Base-by-base conservation (phyloP, 2,329 filamentous ascomycete genomes). In the Didymella exigua region DNA sequence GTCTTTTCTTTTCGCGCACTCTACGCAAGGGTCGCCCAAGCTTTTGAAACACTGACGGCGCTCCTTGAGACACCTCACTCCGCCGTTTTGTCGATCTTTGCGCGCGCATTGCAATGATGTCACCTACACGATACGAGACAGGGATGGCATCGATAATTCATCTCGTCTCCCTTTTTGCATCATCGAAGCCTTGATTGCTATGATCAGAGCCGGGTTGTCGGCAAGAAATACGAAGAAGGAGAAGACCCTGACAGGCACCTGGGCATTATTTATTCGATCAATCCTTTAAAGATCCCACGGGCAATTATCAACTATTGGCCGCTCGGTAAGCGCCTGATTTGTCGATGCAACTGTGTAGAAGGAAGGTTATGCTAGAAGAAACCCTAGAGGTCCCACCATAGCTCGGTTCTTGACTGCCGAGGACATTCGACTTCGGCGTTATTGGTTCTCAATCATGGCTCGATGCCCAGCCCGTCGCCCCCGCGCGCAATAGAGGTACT, bases 191-290 rank as follows among this genome's bases (percentile, higher is more conserved):
- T 37, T 30, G 43, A 24, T 18, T 30, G 2, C 24, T 42, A 30
- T 50, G 52, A 55, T 55, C 47, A 19, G 46, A 49, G 47, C 52
- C 19, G n/a, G 52, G 52, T 46, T 55, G 9, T 29, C 19, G 42
- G 29, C 41, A 50, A 47, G 46, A 18, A 50, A 55, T 13, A 55
- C 18, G 23, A 29, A n/a, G 30, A 10, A 27, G 14, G 19, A 40
- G 30, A 42, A 30, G 11, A 41, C 23, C 41, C 41, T 27, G 41
- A 41, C 36, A 41, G 11, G 27, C n/a, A 27, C 23, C 21, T n/a
- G n/a, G n/a, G n/a, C n/a, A n/a, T n/a, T 50, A 55, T 50, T 50
- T 41, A 50, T 50, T 55, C 52, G 52, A 50, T 50, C 30, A 46
- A 55, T 50, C 46, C 45, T 50, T 26, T 14, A 21, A 21, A 24